phyloP scores from a whole-genome alignment of 148 eudicot genomes.

The Cornus kousa region DNA sequence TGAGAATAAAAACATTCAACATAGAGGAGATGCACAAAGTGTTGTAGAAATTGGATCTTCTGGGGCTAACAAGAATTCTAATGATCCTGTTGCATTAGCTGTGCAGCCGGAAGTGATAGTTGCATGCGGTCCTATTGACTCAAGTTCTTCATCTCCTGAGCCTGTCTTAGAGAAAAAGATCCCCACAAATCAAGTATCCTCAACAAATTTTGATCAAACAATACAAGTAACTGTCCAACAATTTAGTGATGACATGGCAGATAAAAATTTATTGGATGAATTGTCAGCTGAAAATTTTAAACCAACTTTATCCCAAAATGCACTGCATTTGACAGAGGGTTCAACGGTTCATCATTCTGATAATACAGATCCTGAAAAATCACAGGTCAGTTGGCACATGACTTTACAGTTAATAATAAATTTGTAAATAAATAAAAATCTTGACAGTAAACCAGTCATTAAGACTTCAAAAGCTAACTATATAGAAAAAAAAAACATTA shows the following conservation, averaged over 20 bases:
- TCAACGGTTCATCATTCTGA: neutral
- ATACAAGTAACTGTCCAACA: neutral
- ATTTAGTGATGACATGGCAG: conserved; percentile 8
- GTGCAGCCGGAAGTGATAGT: conserved; percentile 4
- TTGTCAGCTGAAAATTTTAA: neutral
- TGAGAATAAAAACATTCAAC: neutral
- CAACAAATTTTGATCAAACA: neutral
- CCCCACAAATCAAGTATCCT: neutral
- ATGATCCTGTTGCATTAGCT: conserved; percentile 7
- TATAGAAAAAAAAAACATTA: neutral
- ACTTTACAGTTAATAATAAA: neutral
- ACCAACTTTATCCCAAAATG: neutral
- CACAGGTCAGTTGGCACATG: neutral
- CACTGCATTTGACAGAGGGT: neutral
- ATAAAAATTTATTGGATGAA: neutral
- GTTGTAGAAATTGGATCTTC: conserved; percentile 1
- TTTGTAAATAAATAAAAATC: neutral
- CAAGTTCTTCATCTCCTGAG: conserved; percentile 18
- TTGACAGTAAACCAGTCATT: neutral
- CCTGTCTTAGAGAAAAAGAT: neutral
- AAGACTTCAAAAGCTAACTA: neutral
- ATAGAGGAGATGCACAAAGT: conserved; percentile 3
- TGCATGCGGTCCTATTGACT: conserved; percentile 13
- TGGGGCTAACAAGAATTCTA: neutral
- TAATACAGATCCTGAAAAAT: conserved; percentile 4